A percentile compares a stretch with the other conserved stretches of the same genome.
These are phyloP conservation scores for Pseudogymnoascus sp. DNA, from an alignment of 2,329 filamentous ascomycete genomes.

Conservation along the genomic window DNA sequence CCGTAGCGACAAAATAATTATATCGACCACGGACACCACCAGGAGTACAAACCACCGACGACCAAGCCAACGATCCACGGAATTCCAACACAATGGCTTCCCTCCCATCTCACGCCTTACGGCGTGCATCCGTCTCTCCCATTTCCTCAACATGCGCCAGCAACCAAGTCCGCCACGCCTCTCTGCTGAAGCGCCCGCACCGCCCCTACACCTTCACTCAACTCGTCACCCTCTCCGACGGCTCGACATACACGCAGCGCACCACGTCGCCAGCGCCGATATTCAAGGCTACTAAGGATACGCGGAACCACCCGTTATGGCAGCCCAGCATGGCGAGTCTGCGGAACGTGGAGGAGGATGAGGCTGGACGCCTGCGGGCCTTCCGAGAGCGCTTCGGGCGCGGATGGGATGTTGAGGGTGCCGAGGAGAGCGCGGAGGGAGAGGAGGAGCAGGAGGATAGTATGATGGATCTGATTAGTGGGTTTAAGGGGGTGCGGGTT, in stretches of 20 bases:
- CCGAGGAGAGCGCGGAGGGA: slow-evolving; percentile 24
- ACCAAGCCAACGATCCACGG: slow-evolving; percentile 9
- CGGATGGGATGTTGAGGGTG: slow-evolving; percentile 62
- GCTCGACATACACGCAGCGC: slow-evolving; percentile 72
- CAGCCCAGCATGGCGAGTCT: slow-evolving; percentile 77
- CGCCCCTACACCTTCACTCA: slow-evolving; percentile 97
- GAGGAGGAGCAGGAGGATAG: slow-evolving; percentile 41
- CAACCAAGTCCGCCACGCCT: slow-evolving; percentile 57
- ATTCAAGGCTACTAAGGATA: slow-evolving; percentile 65
- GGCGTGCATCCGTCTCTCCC: slow-evolving; percentile 14
- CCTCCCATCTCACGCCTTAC: slow-evolving; percentile 18
- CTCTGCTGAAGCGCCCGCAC: slow-evolving; percentile 78
- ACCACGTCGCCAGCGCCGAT: slow-evolving; percentile 64
- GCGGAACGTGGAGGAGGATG: slow-evolving; percentile 85
- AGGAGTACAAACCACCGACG: background rate
- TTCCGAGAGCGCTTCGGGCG: slow-evolving; percentile 81
- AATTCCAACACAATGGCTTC: slow-evolving; percentile 16
- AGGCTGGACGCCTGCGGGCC: slow-evolving; percentile 79
- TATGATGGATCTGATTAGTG: slow-evolving; percentile 50
- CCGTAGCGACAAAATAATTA: slow-evolving; percentile 16
- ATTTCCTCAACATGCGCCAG: slow-evolving; percentile 4
- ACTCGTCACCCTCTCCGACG: slow-evolving; percentile 85
- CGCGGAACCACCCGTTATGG: slow-evolving; percentile 83
- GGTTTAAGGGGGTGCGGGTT: slow-evolving; percentile 28
- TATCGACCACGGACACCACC: background rate